These are phyloP conservation scores for Berkeleyomyces rouxiae DNA, from an alignment of 2,329 filamentous ascomycete genomes.

Conservation along the genomic window DNA sequence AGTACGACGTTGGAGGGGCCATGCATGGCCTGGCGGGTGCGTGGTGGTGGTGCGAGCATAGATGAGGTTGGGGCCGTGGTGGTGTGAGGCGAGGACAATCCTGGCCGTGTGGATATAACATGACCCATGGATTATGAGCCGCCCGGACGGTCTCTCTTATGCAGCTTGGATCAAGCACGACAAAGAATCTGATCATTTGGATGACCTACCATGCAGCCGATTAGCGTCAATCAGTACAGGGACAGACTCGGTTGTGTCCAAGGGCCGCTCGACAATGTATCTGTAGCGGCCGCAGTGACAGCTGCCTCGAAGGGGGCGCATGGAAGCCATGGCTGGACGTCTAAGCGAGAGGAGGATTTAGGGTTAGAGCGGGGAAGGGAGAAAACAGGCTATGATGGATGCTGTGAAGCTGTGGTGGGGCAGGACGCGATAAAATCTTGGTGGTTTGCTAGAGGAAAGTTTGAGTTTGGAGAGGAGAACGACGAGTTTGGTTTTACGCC, in stretches of 20 bases:
- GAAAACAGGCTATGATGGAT: neutral
- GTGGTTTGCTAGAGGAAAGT: no score
- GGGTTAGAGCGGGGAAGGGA: neutral
- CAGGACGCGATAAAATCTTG: neutral
- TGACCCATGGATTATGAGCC: neutral
- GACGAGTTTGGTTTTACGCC: no score
- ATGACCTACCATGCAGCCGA: slow-evolving; percentile 50
- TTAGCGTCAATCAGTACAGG: slow-evolving; percentile 62
- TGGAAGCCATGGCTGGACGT: neutral
- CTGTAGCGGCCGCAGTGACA: slow-evolving; percentile 78
- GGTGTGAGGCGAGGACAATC: neutral
- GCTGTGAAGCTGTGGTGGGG: neutral
- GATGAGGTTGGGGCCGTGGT: neutral
- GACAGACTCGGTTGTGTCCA: slow-evolving; percentile 36
- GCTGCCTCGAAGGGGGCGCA: slow-evolving; percentile 36
- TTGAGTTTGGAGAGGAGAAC: no score
- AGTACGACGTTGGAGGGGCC: neutral
- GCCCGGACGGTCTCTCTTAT: neutral
- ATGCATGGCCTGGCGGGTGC: no score
- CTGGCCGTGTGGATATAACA: neutral
- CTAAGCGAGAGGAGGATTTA: neutral
- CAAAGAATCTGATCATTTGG: neutral
- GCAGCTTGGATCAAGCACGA: neutral
- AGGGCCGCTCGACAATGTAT: slow-evolving; percentile 58
- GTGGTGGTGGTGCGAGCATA: no score